Evolutionary conservation across 2,329 filamentous ascomycete genomes (phyloP), one percentile per base, ranked within the genome.

Genomic region (Ilyonectria robusta): DNA sequence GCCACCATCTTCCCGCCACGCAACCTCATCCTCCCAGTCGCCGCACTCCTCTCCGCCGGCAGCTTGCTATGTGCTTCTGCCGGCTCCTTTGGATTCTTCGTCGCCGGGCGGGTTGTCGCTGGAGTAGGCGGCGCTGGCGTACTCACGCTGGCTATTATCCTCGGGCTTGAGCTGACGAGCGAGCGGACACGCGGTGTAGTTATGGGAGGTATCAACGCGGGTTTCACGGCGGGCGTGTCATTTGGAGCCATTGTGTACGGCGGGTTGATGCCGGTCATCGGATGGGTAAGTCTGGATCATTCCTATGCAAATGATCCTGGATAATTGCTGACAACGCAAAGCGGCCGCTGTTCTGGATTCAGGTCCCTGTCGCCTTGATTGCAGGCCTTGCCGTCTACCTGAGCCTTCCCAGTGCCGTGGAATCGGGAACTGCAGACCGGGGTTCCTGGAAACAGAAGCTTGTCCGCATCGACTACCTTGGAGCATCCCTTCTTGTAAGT

Each of bases 1-100:
- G 89, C 91, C 51, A 89, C 91, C 73, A 89, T 96, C 26, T 95
- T 97, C 79, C 89, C 91, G 0, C 88, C 93, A 0, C 85, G 91
- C 26, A 76, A 84, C 23, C 91, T 93, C 75, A 86, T 94, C 60
- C 83, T 93, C 29, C 85, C 84, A 10, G 87, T 92, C 1, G 87
- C 91, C 4, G 65, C 87, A 0, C 79, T 83, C 55, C 83, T 95
- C 50, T 84, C 88, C 2, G 65, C 87, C 1, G 94, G 94, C 1
- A 87, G 88, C 2, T 74, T 92, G 5, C 76, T 94, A n/a, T 91
- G 91, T 0, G 88, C 91, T 1, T 82, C 84, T 46, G 90, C 93
- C 0, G 78, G 72, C 2, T 86, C 82, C 0, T 88, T 95, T 58
- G 76, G 81, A 2, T 80, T 84, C 4, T 96, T 97, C 71, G 84